phyloP scores from a whole-genome alignment of 108 stramenopile species.

The Nitzschia inconspicua region DNA sequence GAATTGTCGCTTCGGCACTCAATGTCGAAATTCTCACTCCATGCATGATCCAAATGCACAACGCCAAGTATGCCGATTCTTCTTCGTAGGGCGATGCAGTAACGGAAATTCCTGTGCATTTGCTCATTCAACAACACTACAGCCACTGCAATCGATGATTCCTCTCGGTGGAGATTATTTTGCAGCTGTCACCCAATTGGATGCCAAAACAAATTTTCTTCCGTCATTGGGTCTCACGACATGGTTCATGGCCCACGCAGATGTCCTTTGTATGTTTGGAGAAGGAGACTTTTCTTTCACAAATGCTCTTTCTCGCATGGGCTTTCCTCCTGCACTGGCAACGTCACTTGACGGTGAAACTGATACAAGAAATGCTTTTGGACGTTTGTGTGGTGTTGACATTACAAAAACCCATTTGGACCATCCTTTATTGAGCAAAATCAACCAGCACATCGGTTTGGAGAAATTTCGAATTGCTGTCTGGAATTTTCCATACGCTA shows the following conservation, averaged over 20 bases:
- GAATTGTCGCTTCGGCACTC: background rate
- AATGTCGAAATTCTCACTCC: background rate
- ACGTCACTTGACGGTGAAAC: background rate
- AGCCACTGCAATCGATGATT: no score
- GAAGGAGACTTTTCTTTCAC: conserved; percentile 22
- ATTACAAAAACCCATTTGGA: conserved; percentile 3
- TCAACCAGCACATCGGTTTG: no score
- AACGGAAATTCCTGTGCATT: background rate
- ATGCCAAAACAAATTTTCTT: background rate
- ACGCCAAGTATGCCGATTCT: background rate
- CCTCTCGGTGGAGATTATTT: background rate
- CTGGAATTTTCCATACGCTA: conserved; percentile 2
- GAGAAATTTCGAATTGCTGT: background rate
- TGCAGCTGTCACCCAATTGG: background rate
- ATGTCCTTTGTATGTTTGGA: conserved; percentile 1
- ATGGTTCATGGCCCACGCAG: background rate
- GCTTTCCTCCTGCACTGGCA: background rate
- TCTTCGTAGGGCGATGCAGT: background rate
- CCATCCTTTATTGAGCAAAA: no score
- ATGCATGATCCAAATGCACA: background rate
- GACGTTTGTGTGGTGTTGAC: conserved; percentile 2
- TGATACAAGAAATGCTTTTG: background rate
- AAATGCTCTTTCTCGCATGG: background rate
- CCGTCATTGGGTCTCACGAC: no score
- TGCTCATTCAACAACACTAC: background rate